Base-by-base conservation (phyloP, 2,329 filamentous ascomycete genomes). In the Helicocarpus griseus region DNA sequence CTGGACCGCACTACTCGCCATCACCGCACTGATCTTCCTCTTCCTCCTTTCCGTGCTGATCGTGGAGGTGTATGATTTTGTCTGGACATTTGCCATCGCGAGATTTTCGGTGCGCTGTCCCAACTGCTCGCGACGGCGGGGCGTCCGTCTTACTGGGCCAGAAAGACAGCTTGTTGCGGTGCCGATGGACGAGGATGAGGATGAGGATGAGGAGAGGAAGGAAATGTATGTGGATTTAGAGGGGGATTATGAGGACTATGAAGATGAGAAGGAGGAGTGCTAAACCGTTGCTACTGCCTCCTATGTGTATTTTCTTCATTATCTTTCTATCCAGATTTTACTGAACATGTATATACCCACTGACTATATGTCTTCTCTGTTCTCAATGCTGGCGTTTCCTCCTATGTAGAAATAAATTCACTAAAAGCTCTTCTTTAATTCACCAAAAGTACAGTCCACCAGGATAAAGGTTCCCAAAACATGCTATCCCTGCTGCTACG, bases 11-110 rank as follows among this genome's bases (percentile, higher is more conserved):
- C 17, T 24, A 21, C 24, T 50, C 13, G 17, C 50, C 19, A 26
- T 48, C 17, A 33, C 26, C 4, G 24, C 51, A 5, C 22, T 54
- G 28, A 41, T 51, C 26, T 13, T 53, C 22, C 47, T 57, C 14
- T 53, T 54, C 26, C 47, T 57, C 7, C 26, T 56, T 14, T 53
- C 53, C 5, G 48, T 53, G 13, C 38, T 57, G n/a, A 48, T 56
- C 24, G 54, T 51, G 11, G 53, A 56, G 22, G 31, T 48, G 17
- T 9, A 2, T 11, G 36, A 43, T 31, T 31, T 43, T 1, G 1
- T 43, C 26, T 50, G 38, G 38, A 19, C 17, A 13, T 26, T 33
- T 26, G 8, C 33, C 8, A 28, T 22, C 3, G 6, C 14, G 24
- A 29, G n/a, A 8, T 13, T 44, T 1, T 14, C n/a, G 41, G n/a